phyloP scores from a whole-genome alignment of 805 yeast species.

The Lachancea kluyveri region DNA sequence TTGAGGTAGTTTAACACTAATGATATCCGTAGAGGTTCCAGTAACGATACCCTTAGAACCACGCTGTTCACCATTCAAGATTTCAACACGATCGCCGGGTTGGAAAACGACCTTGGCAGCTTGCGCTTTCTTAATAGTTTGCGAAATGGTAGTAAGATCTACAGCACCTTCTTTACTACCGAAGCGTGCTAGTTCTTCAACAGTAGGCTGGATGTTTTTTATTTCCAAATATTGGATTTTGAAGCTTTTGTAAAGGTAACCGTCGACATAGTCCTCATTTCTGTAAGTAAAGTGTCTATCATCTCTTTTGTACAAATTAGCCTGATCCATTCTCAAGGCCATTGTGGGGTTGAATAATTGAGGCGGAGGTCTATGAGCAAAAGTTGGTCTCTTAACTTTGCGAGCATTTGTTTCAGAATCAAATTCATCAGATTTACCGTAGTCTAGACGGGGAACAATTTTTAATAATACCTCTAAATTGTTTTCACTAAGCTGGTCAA shows the following conservation, averaged over 20 bases:
- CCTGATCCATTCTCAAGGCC: slow-evolving; percentile 79
- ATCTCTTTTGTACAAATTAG: slow-evolving; percentile 60
- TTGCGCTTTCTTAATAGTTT: slow-evolving; percentile 64
- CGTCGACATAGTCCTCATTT: slow-evolving; percentile 86
- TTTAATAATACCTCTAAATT: slow-evolving; percentile 93
- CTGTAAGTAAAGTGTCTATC: slow-evolving; percentile 63
- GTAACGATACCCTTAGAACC: slow-evolving; percentile 81
- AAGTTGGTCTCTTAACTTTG: slow-evolving; percentile 44
- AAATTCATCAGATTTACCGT: slow-evolving; percentile 58
- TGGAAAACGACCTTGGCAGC: slow-evolving; percentile 61
- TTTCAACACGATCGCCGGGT: slow-evolving; percentile 91
- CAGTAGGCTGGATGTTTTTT: slow-evolving; percentile 74
- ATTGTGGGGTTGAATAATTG: slow-evolving; percentile 83
- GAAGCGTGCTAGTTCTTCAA: slow-evolving; percentile 83
- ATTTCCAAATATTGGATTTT: slow-evolving; percentile 76
- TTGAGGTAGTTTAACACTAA: slow-evolving; percentile 42
- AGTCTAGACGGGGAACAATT: slow-evolving; percentile 88
- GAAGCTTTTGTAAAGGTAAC: slow-evolving; percentile 81
- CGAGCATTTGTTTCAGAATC: slow-evolving; percentile 48
- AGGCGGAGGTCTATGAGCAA: slow-evolving; percentile 74
- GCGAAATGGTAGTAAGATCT: slow-evolving; percentile 81
- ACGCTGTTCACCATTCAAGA: slow-evolving; percentile 87
- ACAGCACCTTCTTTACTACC: slow-evolving; percentile 79
- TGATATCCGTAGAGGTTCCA: slow-evolving; percentile 55
- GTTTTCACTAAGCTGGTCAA: slow-evolving; percentile 87